Base-by-base conservation (phyloP, 441 rosid species). In the Melianthus villosus region DNA sequence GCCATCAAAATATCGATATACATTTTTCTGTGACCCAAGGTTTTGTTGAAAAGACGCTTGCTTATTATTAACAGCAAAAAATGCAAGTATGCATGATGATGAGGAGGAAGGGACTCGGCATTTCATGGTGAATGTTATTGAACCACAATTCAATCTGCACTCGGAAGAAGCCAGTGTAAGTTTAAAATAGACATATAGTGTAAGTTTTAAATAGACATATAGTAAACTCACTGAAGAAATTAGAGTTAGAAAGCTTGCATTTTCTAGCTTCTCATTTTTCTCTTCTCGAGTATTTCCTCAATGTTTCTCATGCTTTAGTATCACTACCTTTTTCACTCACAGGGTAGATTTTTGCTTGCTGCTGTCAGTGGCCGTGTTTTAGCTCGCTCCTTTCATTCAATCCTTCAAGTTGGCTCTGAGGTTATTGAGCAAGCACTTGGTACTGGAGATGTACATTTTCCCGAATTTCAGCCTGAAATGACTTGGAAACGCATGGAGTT, bases 131-230 rank as follows among this genome's bases (percentile, higher is more conserved):
- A 86, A 92, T 67, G 93, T 92, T 53, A 71, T 80, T 51, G 92
- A 78, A 69, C 99, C 97, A 20, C 99, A 92, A 60, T 92, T 92
- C 64, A 92, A 92, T 77, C 99, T 92, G 45, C 99, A 92, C 50
- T 86, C 99, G 0, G 97, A 82, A 67, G 99, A 92, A 20, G 96
- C 95, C 46, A 92, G 76, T 78, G 99, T 92, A 69, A 75, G 96
- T 68, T 62, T 38, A 19, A 47, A 7, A 14, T 13, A 42, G n/a
- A n/a, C n/a, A n/a, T n/a, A n/a, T n/a, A 92, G 76, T 78, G 99
- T 92, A 69, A 75, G 96, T 68, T 62, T 38, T 17, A 47, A 7
- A 14, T 13, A 42, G n/a, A n/a, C n/a, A n/a, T n/a, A n/a, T n/a
- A n/a, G n/a, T n/a, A n/a, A n/a, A n/a, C 11, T 37, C 23, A 19